These are phyloP conservation scores for Scalesia atractyloides DNA, from an alignment of 129 eudicot species.

Conservation along the genomic window DNA sequence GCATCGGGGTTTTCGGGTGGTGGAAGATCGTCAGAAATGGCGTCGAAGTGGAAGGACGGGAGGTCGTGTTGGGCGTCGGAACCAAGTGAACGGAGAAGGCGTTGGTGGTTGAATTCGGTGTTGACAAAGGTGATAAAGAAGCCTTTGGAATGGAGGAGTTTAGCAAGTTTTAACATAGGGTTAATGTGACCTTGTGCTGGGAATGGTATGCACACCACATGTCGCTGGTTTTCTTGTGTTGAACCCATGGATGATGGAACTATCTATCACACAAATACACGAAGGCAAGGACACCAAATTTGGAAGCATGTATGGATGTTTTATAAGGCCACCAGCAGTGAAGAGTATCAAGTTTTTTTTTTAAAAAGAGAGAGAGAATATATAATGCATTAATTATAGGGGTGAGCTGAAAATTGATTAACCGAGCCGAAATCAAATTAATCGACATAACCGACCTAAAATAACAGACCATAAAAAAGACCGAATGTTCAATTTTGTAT, in stretches of 20 bases:
- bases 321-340: constrained; percentile 12
- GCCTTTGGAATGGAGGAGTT: constrained; percentile 44
- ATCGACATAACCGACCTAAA: too few relatives aligned
- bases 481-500: too few relatives aligned
- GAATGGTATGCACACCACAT: constrained; percentile 33
- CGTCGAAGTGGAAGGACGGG: constrained; percentile 41
- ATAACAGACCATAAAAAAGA: too few relatives aligned
- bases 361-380: too few relatives aligned
- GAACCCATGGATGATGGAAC: constrained; percentile 6
- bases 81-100: constrained; percentile 36
- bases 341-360: too few relatives aligned
- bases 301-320: neutral
- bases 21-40: constrained; percentile 50
- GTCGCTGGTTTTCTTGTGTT: constrained; percentile 29
- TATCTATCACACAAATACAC: neutral
- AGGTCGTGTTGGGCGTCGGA: constrained; percentile 19
- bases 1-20: constrained; percentile 33
- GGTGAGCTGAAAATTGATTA: too few relatives aligned
- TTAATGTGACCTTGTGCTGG: constrained; percentile 42
- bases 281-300: neutral
- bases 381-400: too few relatives aligned
- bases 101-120: constrained; percentile 34
- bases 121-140: constrained; percentile 34
- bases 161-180: constrained; percentile 53
- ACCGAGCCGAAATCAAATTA: too few relatives aligned